Evolutionary conservation across 2,329 filamentous ascomycete species (phyloP), one percentile per base, ranked within the genome.

Genomic region (Cordyceps militaris): DNA sequence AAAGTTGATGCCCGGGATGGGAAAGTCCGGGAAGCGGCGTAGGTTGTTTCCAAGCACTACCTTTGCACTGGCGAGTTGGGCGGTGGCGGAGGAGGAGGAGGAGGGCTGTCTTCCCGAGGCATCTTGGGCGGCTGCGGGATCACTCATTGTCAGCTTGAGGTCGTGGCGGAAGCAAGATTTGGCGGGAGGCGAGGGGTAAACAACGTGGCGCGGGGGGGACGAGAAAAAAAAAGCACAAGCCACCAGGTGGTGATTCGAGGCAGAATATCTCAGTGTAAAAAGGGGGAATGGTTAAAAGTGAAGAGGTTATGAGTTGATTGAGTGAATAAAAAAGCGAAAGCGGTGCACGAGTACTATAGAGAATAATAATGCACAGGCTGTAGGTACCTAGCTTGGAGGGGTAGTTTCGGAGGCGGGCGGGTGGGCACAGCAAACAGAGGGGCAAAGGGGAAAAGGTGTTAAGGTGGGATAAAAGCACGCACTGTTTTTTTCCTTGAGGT

Each of bases 11-110:
- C 94, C 93, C 47, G 88, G 86, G 64, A 88, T 86, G 60, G 93
- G 93, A 77, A 97, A 97, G 79, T 97, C 91, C 68, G 86, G 84
- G 77, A 91, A 96, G 73, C 91, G 86, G 74, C 89, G 89, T 66
- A 97, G 83, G 60, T 87, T 83, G 65, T 76, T 74, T 70, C 85
- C 75, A 80, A 79, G 92, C 81, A 75, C 87, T 81, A 85, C 76
- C 82, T 85, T 83, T 80, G 79, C 79, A 83, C 81, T 66, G 82
- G 82, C 72, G 82, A 84, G 80, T 84, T 84, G 74, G 82, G 81
- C 66, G 81, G 81, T 68, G 79, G 78, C 61, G 81, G 81, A 62
- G 82, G 82, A 60, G 81, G 81, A 65, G 81, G 81, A 66, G 82
- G 81, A 58, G 82, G 82, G 73, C 80, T 83, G 76, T 82, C 77